These are phyloP conservation scores for Fonsecaea pedrosoi DNA, from an alignment of 2,329 filamentous ascomycete species.

Conservation along the genomic window DNA sequence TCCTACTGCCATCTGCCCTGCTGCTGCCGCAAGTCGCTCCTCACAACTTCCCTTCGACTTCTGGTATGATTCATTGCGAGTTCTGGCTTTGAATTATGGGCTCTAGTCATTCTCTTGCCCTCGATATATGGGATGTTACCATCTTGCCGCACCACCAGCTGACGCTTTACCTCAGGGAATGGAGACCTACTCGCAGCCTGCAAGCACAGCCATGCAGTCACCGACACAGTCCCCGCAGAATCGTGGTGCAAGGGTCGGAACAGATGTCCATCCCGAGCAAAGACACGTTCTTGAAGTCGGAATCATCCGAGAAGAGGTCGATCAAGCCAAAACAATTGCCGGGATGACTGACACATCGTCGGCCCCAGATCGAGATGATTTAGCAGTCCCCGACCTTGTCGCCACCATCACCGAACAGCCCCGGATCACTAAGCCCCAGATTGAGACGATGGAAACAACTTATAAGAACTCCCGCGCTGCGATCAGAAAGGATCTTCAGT, in stretches of 20 bases:
- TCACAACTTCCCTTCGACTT: neutral
- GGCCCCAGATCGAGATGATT: neutral
- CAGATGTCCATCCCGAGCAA: neutral
- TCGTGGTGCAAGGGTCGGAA: neutral
- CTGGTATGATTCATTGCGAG: neutral
- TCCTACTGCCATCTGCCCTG: neutral
- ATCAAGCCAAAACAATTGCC: neutral
- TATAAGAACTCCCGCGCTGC: neutral
- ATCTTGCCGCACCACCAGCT: neutral
- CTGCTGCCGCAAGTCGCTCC: neutral
- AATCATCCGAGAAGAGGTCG: neutral
- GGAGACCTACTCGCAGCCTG: neutral
- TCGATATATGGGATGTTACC: neutral
- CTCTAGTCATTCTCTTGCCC: neutral
- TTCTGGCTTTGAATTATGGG: conserved; percentile 2
- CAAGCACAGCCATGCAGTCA: neutral
- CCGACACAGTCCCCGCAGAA: neutral
- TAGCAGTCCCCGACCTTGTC: neutral
- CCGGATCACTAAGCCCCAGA: neutral
- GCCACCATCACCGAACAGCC: neutral
- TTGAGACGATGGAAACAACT: neutral
- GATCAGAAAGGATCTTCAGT: conserved; percentile 20
- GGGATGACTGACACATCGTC: neutral
- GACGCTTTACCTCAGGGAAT: neutral
- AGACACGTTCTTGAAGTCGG: neutral